A percentile compares a stretch with the other conserved stretches of the same genome.
phyloP scores from a whole-genome alignment of 2,329 filamentous ascomycete genomes.

The Penicillium hordei region DNA sequence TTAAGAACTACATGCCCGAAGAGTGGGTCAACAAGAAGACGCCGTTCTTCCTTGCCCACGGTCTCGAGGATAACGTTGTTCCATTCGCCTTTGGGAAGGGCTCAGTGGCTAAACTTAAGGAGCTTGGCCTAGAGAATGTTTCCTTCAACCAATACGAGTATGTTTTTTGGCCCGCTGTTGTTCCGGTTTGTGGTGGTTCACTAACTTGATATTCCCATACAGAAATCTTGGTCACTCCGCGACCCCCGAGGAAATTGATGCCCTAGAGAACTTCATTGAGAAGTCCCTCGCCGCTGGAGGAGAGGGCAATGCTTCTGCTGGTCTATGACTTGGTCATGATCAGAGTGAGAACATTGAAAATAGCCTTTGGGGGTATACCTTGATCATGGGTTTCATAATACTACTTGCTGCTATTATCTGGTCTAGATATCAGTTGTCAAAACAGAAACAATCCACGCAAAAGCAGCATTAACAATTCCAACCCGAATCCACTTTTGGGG shows the following conservation, averaged over 20 bases:
- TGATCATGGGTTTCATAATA: slow-evolving; percentile 28
- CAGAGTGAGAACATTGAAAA: not conserved
- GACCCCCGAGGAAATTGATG: slow-evolving; percentile 73
- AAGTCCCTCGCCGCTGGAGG: slow-evolving; percentile 52
- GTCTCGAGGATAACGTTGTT: slow-evolving; percentile 73
- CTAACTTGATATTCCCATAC: slow-evolving; percentile 7
- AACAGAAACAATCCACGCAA: not conserved
- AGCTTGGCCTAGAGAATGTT: slow-evolving; percentile 66
- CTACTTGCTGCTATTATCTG: slow-evolving; percentile 26
- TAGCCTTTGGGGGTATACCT: slow-evolving; percentile 16
- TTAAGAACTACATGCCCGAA: slow-evolving; percentile 58
- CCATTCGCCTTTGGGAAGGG: slow-evolving; percentile 65
- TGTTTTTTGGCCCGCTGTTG: slow-evolving; percentile 36
- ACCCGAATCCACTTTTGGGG: not conserved
- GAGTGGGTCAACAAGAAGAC: slow-evolving; percentile 68
- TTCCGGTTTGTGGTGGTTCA: not conserved
- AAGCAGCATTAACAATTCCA: slow-evolving; percentile 8
- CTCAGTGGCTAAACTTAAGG: slow-evolving; percentile 66
- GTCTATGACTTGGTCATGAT: slow-evolving; percentile 37
- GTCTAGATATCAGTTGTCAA: slow-evolving; percentile 14
- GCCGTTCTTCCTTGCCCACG: slow-evolving; percentile 86
- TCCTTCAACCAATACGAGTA: slow-evolving; percentile 74
- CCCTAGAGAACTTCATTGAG: slow-evolving; percentile 67
- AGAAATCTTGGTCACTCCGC: slow-evolving; percentile 75
- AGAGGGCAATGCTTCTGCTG: slow-evolving; percentile 29